Evolutionary conservation across 2,329 filamentous ascomycete genomes (phyloP), one percentile per base, ranked within the genome.

Genomic region (Tolypocladium ovalisporum): DNA sequence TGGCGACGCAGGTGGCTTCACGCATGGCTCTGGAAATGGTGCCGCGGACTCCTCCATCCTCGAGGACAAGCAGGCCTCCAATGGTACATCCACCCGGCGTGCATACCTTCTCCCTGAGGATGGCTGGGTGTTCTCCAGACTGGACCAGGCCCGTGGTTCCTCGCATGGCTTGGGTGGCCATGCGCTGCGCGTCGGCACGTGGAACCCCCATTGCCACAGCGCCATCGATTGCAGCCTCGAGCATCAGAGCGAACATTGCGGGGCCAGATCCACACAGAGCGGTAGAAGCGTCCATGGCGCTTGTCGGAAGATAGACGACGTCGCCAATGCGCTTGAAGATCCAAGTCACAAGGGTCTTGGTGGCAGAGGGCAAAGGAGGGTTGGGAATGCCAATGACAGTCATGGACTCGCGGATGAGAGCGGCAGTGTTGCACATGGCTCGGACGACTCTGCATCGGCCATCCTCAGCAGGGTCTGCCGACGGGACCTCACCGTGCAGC

Each of bases 371-470:
- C 17, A 89, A 75, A 3, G 84, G 79, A 10, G 85, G 82, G 10
- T 75, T 76, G 8, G 79, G 77, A 52, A 79, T 84, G 53, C 83
- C 85, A 63, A 96, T 87, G 56, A 94, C 84, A 4, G 87, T 93
- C 88, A 94, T 94, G 63, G 83, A 86, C 71, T 95, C 86, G 52
- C 89, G 76, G 58, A 95, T 87, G 54, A 89, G 79, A 32, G 86
- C 85, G 13, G 90, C 89, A 0, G 88, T 92, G 75, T 95, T 95
- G 64, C 90, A 90, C 83, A 95, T 90, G 56, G 87, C 89, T 36
- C 90, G 80, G 5, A 95, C 85, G 51, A 94, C 79, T 47, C 81
- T 77, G 71, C 83, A 88, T 42, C 76, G 73, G 34, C 77, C 76
- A 57, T 76, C 75, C 57, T 73, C 69, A 6, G 74, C 72, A 19